phyloP scores from a whole-genome alignment of 2,329 filamentous ascomycete species.

The Trichoderma atrobrunneum region DNA sequence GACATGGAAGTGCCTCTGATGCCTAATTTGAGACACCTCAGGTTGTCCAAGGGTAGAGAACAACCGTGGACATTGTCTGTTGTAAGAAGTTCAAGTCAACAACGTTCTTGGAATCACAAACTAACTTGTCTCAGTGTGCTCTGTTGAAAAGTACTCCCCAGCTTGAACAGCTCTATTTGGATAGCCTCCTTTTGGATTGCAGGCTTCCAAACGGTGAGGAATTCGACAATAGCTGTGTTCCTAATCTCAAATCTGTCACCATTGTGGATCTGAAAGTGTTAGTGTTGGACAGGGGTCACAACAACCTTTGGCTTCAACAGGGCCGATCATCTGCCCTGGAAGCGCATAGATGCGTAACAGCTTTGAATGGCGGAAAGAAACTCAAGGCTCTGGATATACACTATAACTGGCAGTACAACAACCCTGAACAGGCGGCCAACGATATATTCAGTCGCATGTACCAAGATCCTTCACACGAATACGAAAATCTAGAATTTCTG shows the following conservation, averaged over 20 bases:
- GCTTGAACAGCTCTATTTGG: slow-evolving; percentile 3
- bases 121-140: not conserved
- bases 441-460: not conserved
- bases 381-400: slow-evolving; percentile 34
- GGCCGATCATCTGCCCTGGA: not conserved
- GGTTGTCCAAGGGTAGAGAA: not conserved
- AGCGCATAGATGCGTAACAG: not conserved
- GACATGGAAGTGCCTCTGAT: slow-evolving; percentile 23
- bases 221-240: not conserved
- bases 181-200: not conserved
- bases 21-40: slow-evolving; percentile 30
- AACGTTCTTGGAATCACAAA: slow-evolving; percentile 27
- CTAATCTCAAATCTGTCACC: not conserved
- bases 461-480: slow-evolving; percentile 12
- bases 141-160: not conserved
- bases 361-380: slow-evolving; percentile 19
- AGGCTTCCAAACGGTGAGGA: not conserved
- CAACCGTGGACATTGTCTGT: not conserved
- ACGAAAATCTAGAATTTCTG: slow-evolving; percentile 29
- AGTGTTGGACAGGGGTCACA: not conserved
- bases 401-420: slow-evolving; percentile 22
- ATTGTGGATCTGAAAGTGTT: not conserved
- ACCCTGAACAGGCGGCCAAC: no score
- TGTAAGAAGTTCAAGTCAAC: slow-evolving; percentile 31
- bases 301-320: not conserved